Base-by-base conservation (phyloP, 345 rosid species). In the Moricandia arvensis region DNA sequence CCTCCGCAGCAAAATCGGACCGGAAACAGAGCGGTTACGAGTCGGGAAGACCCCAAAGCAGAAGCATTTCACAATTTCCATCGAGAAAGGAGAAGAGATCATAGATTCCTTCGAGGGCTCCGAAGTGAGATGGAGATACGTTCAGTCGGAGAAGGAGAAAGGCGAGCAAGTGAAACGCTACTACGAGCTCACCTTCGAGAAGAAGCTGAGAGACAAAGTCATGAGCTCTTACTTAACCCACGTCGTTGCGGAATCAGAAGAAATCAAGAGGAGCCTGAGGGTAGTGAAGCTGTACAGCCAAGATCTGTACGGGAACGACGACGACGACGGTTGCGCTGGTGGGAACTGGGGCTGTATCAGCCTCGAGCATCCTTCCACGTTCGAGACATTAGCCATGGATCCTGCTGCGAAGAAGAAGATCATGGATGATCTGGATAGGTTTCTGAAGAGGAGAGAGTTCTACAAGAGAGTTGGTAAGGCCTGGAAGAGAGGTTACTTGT, bases 401-500 rank as follows among this genome's bases (percentile, higher is more conserved):
- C 66, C 83, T 0, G 74, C 34, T 10, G 55, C 72, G 26, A 86
- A 87, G 75, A 80, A 70, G 75, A 74, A 49, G 84, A 81, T 84
- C 1, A 63, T 79, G 1, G 78, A 76, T 7, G 93, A 88, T 61
- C 35, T 88, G 9, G 83, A 85, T 10, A 80, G 83, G 75, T 88
- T 88, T 66, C 21, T 86, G 6, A 80, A 64, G 70, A 83, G 90
- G 3, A 88, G 34, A 34, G 90, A 85, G 29, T 85, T 74, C 31
- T 86, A 85, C 8, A 85, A 70, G 68, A 84, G 65, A 79, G 89
- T 84, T 2, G 90, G 90, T 7, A 82, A 78, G 63, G 82, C 90
- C 18, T 88, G 93, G 90, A 88, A 86, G 71, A 74, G 90, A 5
- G 92, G 87, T 6, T 88, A 82, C 38, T 78, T 88, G 63, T 57